These are phyloP conservation scores for Cordyceps pruinosa DNA, from an alignment of 2,329 filamentous ascomycete genomes.

Conservation along the genomic window DNA sequence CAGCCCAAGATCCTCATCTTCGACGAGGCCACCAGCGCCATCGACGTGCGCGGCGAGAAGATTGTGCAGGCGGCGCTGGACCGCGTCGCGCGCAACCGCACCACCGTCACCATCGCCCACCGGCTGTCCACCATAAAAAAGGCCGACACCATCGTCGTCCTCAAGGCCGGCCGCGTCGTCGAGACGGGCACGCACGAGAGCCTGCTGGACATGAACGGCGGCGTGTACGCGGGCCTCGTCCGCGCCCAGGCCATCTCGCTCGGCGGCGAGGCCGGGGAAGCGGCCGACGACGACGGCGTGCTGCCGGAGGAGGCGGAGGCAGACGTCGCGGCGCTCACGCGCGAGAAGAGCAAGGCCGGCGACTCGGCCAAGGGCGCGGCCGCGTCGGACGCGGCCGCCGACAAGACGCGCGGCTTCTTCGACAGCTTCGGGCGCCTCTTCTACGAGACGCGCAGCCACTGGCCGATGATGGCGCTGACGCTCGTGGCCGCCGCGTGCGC, in stretches of 20 bases:
- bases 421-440: conserved; percentile 50
- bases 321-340: conserved; percentile 36
- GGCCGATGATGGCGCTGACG: conserved; percentile 47
- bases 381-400: neutral
- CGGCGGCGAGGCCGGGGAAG: conserved; percentile 39
- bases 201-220: conserved; percentile 52
- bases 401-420: conserved; percentile 48
- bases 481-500: conserved; percentile 39
- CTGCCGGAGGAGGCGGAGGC: conserved; percentile 34
- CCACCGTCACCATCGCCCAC: conserved; percentile 69
- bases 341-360: conserved; percentile 38
- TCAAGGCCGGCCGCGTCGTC: conserved; percentile 62
- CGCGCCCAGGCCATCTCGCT: conserved; percentile 53
- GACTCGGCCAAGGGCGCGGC: conserved; percentile 33
- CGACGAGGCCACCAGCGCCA: conserved; percentile 69
- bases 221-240: conserved; percentile 63
- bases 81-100: conserved; percentile 54
- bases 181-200: conserved; percentile 72
- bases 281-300: conserved; percentile 30
- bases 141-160: conserved; percentile 71
- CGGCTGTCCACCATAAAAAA: conserved; percentile 68
- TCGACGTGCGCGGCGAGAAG: conserved; percentile 46
- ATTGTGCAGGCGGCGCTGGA: conserved; percentile 57
- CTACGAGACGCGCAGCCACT: conserved; percentile 46
- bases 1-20: conserved; percentile 63